phyloP scores from a whole-genome alignment of 768 basidiomycete species.

The Saitozyma sp. region DNA sequence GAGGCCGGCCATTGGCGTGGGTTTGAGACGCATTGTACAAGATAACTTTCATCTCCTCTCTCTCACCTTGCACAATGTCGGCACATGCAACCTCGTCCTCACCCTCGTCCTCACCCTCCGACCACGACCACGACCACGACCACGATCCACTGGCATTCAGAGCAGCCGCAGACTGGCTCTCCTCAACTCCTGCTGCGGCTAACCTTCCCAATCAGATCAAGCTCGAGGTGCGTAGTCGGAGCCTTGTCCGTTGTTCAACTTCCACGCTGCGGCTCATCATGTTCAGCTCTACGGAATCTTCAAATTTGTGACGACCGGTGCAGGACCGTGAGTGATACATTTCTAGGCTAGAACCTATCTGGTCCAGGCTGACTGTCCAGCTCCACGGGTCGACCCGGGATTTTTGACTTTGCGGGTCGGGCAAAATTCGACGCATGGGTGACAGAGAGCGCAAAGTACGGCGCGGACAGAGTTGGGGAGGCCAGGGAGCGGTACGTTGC shows the following conservation, averaged over 20 bases:
- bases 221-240: conserved; percentile 35
- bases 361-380: conserved; percentile 20
- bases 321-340: conserved; percentile 47
- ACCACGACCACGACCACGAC: too few relatives aligned
- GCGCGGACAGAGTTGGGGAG: background rate
- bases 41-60: too few relatives aligned
- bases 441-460: conserved; percentile 15
- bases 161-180: conserved; percentile 38
- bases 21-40: too few relatives aligned
- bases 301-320: conserved; percentile 33
- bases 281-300: conserved; percentile 46
- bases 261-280: background rate
- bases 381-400: conserved; percentile 33
- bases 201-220: conserved; percentile 42
- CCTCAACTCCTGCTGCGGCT: conserved; percentile 42
- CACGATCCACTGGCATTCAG: conserved; percentile 16
- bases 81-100: too few relatives aligned
- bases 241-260: too few relatives aligned
- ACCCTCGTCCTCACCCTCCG: too few relatives aligned
- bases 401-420: conserved; percentile 42
- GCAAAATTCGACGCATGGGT: conserved; percentile 50
- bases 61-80: too few relatives aligned
- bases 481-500: conserved; percentile 42
- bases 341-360: too few relatives aligned
- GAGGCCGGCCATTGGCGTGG: too few relatives aligned